Base-by-base conservation (phyloP, 768 basidiomycete species). In the Guyanaporus albipodus region DNA sequence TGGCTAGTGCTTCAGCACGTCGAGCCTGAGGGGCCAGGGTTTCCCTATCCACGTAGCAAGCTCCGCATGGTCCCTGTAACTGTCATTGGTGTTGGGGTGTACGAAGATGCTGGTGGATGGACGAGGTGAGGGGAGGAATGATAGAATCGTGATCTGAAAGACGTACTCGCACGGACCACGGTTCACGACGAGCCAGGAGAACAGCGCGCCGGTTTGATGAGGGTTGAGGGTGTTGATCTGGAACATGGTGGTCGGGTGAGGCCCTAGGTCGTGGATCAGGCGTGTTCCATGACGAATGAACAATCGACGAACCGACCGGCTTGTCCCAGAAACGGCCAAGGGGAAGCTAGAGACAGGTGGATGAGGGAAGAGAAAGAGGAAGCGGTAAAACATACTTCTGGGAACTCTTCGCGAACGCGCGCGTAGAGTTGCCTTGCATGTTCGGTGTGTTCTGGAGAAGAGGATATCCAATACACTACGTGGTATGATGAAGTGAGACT, bases 131-230 rank as follows among this genome's bases (percentile, higher is more conserved):
- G 43, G 37, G 9, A 34, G 32, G 15, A 34, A 14, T 6, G 41
- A 21, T 2, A n/a, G 24, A 34, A 44, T n/a, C 14, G 72, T n/a
- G n/a, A n/a, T n/a, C n/a, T n/a, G n/a, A n/a, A n/a, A n/a, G n/a
- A n/a, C 84, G 35, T 59, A 86, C 84, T 83, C 85, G 71, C 78
- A 80, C 8, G 83, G 80, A 10, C 85, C 85, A 7, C 83, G 76
- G 60, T 85, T 71, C 26, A 85, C 80, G 15, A 73, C 76, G 15
- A 86, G 73, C 77, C 78, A 87, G 4, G 79, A 72, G 57, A 87
- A 85, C 11, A 87, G 63, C 2, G 82, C 75, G 0, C 85, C 85
- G 0, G 81, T 85, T 57, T 86, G 78, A 54, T 80, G 81, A 9
- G 84, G 84, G 26, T 55, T 78, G 62, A 80, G 79, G 2, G 77